phyloP scores from a whole-genome alignment of 768 basidiomycete genomes.

The Lentinula lateritia region DNA sequence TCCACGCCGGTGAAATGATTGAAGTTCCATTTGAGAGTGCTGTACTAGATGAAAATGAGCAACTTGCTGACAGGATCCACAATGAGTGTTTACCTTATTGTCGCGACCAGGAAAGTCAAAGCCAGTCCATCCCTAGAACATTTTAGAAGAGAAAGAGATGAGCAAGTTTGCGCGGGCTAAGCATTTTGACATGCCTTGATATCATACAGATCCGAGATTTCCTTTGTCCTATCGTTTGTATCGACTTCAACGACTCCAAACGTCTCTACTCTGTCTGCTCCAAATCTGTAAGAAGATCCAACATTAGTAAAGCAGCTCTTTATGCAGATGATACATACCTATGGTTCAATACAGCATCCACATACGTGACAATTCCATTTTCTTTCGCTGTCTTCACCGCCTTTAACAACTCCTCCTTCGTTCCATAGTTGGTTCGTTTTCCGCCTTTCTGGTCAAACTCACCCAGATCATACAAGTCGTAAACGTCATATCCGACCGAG shows the following conservation, averaged over 20 bases:
- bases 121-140: conserved; percentile 49
- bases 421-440: conserved; percentile 60
- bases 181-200: conserved; percentile 8
- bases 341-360: conserved; percentile 63
- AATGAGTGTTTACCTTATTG: conserved; percentile 35
- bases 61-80: too few species aligned
- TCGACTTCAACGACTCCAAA: conserved; percentile 55
- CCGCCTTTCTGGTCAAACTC: conserved; percentile 56
- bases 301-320: background rate
- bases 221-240: conserved; percentile 28
- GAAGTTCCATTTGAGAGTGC: conserved; percentile 46
- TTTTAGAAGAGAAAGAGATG: too few species aligned
- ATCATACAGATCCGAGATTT: conserved; percentile 17
- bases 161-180: conserved; percentile 1
- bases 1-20: conserved; percentile 65
- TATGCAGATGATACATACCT: conserved; percentile 21
- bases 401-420: conserved; percentile 52
- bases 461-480: conserved; percentile 51
- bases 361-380: conserved; percentile 47
- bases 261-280: conserved; percentile 55
- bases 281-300: conserved; percentile 32
- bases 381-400: conserved; percentile 46
- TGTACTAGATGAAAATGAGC: conserved; percentile 32
- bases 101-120: conserved; percentile 60
- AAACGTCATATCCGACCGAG: conserved; percentile 20